Conservation (phyloP, 2,329 filamentous ascomycete species). For the Botryosphaeria dothidea region DNA sequence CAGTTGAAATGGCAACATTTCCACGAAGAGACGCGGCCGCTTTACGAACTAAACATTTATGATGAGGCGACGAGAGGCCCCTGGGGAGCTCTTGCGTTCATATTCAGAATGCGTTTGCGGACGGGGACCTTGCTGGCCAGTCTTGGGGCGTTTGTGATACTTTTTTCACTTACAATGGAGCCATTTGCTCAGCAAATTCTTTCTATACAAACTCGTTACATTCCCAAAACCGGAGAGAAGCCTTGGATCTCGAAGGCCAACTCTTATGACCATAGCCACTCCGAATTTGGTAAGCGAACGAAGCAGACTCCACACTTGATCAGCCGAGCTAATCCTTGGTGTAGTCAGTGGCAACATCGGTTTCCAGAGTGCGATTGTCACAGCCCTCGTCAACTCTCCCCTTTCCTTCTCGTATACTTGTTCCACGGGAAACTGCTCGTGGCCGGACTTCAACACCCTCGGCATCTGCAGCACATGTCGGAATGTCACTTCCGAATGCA, state of each 20-base stretch:
- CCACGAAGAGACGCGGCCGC: background rate
- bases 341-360: too few species aligned
- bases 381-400: too few species aligned
- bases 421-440: too few species aligned
- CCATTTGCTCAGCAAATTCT: background rate
- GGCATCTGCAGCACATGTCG: too few species aligned
- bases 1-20: slow-evolving; percentile 41
- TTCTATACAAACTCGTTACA: background rate
- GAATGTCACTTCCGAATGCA: too few species aligned
- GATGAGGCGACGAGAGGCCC: background rate
- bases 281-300: too few species aligned
- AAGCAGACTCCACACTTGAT: too few species aligned
- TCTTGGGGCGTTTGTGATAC: background rate
- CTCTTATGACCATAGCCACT: background rate
- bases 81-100: background rate
- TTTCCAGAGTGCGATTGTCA: too few species aligned
- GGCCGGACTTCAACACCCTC: too few species aligned
- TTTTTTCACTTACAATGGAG: background rate
- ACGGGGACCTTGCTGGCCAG: background rate
- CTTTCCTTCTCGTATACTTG: too few species aligned
- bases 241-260: background rate
- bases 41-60: background rate
- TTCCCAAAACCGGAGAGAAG: background rate
- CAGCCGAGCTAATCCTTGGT: too few species aligned
- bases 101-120: background rate